These are phyloP conservation scores for Chaetomium strumarium DNA, from an alignment of 2,329 filamentous ascomycete species.

Conservation along the genomic window DNA sequence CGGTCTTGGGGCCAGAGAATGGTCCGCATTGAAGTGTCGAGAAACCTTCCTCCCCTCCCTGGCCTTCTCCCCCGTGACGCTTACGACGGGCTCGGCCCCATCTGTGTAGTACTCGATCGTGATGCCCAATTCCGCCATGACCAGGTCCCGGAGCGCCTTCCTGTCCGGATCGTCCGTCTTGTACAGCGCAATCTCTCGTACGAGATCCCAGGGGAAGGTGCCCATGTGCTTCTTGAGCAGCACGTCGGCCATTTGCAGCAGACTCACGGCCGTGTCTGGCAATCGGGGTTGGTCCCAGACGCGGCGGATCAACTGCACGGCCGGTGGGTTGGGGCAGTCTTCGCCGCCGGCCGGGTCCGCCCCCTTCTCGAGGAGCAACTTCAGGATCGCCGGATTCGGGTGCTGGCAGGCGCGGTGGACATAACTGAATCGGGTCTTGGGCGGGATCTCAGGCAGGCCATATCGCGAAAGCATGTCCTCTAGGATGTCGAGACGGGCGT, in stretches of 20 bases:
- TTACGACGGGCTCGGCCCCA: not conserved
- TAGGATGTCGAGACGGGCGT: conserved; percentile 17
- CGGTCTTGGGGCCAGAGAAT: too few species aligned
- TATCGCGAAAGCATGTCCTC: conserved; percentile 20
- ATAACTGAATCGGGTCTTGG: conserved; percentile 11
- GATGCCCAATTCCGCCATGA: conserved; percentile 13
- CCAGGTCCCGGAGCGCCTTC: not conserved
- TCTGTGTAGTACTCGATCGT: not conserved
- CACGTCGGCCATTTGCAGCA: conserved; percentile 16
- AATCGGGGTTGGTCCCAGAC: conserved; percentile 13
- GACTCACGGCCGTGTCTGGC: conserved; percentile 4
- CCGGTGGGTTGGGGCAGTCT: conserved; percentile 9
- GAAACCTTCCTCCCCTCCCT: too few species aligned
- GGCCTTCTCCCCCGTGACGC: too few species aligned
- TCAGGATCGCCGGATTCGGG: conserved; percentile 16
- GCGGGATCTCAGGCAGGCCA: conserved; percentile 17
- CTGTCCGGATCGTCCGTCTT: conserved; percentile 1
- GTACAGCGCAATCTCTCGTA: conserved; percentile 11
- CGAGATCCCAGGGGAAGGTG: not conserved
- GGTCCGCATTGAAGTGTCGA: too few species aligned
- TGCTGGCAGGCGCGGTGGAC: conserved; percentile 18
- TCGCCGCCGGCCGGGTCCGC: conserved; percentile 13
- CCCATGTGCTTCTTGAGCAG: conserved; percentile 3
- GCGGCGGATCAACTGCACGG: conserved; percentile 10
- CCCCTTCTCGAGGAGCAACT: conserved; percentile 17